Conservation (phyloP, 2,329 filamentous ascomycete species). For the Achaetomium macrosporum region DNA sequence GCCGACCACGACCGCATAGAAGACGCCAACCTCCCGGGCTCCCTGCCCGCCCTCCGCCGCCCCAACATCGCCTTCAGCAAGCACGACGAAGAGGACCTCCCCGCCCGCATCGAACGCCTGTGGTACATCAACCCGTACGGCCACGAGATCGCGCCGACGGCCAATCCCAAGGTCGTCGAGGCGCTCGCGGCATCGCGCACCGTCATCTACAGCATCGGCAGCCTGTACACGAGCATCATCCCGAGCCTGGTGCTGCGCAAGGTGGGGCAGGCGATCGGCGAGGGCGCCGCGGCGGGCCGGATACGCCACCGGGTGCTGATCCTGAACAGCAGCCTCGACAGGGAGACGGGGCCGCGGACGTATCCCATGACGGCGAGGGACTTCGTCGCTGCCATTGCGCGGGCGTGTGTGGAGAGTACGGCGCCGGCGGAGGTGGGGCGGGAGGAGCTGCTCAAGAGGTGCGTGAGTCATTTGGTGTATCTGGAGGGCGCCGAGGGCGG, state of each 20-base stretch:
- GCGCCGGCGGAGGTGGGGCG: slow-evolving; percentile 32
- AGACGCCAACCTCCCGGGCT: slow-evolving; percentile 76
- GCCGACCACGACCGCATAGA: slow-evolving; percentile 61
- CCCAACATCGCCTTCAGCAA: slow-evolving; percentile 83
- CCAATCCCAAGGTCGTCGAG: slow-evolving; percentile 73
- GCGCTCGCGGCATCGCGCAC: slow-evolving; percentile 59
- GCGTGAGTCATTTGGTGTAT: slow-evolving; percentile 81
- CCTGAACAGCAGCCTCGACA: slow-evolving; percentile 75
- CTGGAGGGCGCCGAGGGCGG: slow-evolving; percentile 43
- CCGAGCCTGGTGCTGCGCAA: slow-evolving; percentile 74
- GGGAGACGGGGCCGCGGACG: slow-evolving; percentile 71
- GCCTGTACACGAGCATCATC: slow-evolving; percentile 81
- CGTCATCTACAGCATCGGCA: slow-evolving; percentile 90
- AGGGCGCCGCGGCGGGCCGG: slow-evolving; percentile 29
- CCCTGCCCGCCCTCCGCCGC: slow-evolving; percentile 69
- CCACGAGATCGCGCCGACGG: slow-evolving; percentile 82
- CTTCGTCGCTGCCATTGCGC: slow-evolving; percentile 74
- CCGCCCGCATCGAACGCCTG: slow-evolving; percentile 69
- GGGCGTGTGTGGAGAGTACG: slow-evolving; percentile 65
- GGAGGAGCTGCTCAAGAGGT: slow-evolving; percentile 51
- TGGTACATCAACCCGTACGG: slow-evolving; percentile 99
- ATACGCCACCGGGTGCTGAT: slow-evolving; percentile 69
- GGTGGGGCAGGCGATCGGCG: slow-evolving; percentile 59
- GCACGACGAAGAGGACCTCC: slow-evolving; percentile 65
- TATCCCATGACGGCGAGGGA: slow-evolving; percentile 67